phyloP scores from a whole-genome alignment of 139 green algal species.

The Chlorella sorokiniana region DNA sequence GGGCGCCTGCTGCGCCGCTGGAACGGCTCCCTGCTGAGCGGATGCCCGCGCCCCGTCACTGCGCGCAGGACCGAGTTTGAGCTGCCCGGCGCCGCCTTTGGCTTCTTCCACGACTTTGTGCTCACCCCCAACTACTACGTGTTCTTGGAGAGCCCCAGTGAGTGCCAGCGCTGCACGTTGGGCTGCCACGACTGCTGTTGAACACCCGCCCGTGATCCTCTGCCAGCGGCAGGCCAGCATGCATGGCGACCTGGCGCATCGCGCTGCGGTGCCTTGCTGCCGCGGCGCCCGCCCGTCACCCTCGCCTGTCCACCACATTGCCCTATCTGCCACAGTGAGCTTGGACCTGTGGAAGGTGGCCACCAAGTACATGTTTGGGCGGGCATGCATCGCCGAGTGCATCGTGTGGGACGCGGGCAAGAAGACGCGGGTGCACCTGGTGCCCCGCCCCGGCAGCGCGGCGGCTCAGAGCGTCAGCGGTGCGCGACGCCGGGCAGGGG shows the following conservation, averaged over 20 bases:
- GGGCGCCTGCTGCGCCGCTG: too few relatives aligned
- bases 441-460: constrained; percentile 42
- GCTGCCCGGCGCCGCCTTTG: constrained; percentile 48
- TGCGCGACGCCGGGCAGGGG: too few relatives aligned
- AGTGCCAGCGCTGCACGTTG: background rate
- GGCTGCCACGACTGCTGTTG: background rate
- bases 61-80: constrained; percentile 5
- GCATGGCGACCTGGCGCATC: too few relatives aligned
- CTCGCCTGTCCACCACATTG: background rate
- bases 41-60: background rate
- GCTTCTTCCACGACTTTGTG: constrained; percentile 59
- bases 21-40: too few relatives aligned
- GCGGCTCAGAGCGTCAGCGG: background rate
- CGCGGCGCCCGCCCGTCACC: too few relatives aligned
- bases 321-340: constrained; percentile 22
- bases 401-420: constrained; percentile 34
- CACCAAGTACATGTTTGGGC: constrained; percentile 47
- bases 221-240: too few relatives aligned
- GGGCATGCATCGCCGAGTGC: constrained; percentile 60
- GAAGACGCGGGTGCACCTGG: constrained; percentile 48
- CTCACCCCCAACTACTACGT: constrained; percentile 63
- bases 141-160: constrained; percentile 37
- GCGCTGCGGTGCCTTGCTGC: too few relatives aligned
- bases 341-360: constrained; percentile 54
- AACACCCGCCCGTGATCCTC: background rate